phyloP scores from a whole-genome alignment of 2,329 filamentous ascomycete species.

The Ophiostoma montium region DNA sequence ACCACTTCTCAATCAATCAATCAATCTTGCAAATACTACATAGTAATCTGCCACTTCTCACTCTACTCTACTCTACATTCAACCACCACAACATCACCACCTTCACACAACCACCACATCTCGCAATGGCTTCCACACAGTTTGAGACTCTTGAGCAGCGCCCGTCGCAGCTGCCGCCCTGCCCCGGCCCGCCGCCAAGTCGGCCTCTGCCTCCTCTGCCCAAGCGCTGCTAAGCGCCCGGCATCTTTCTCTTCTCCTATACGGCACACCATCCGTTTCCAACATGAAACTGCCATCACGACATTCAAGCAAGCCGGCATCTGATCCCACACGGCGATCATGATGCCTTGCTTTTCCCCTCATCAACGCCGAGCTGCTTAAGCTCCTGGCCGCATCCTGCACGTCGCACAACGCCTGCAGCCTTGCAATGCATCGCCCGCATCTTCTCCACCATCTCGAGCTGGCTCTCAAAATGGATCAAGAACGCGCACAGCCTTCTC shows the following conservation, averaged over 20 bases:
- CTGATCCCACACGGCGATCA: no score
- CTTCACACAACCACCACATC: conserved; percentile 8
- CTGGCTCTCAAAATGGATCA: conserved; percentile 2
- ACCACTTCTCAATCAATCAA: no score
- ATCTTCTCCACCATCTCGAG: conserved; percentile 5
- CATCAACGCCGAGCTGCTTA: not conserved
- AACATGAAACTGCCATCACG: no score
- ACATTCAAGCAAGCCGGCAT: no score
- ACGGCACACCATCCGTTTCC: no score
- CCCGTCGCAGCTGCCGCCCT: conserved; percentile 52
- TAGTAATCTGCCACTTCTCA: not conserved
- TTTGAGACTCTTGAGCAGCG: conserved; percentile 43
- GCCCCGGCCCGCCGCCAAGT: conserved; percentile 51
- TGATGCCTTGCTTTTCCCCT: not conserved
- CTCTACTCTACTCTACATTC: not conserved
- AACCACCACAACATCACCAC: conserved; percentile 4
- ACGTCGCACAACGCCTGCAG: not conserved
- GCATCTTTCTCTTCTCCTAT: not conserved
- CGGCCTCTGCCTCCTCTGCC: conserved; percentile 51
- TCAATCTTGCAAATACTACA: no score
- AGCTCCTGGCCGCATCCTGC: no score
- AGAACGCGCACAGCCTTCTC: not conserved
- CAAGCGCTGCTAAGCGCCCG: conserved; percentile 35
- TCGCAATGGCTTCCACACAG: conserved; percentile 14
- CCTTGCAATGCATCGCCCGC: not conserved